Base-by-base conservation (phyloP, 805 yeast genomes). In the Sugiyamaella qingdaonensis region DNA sequence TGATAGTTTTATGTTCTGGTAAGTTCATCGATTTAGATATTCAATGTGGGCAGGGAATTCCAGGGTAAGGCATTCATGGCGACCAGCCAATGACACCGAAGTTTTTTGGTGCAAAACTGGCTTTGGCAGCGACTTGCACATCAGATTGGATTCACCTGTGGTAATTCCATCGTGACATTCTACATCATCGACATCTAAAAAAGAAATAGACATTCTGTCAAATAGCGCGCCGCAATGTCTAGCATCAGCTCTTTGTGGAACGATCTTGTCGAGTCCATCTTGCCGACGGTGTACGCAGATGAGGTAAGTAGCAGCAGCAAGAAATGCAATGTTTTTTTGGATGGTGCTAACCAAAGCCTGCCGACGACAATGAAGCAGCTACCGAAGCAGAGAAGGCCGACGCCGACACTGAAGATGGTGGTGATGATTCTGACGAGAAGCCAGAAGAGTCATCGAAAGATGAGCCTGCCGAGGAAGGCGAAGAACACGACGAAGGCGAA, bases 261-360 rank as follows among this genome's bases (percentile, higher is more conserved):
- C 54, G 95, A 88, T 73, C 74, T 89, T 67, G 85, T 86, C 74
- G 95, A 88, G 68, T 79, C 86, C 56, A 77, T 87, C 60, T 74
- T 81, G 61, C 96, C 96, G 68, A 78, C 87, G 63, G 78, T 78
- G 53, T 83, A 78, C 74, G 97, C 96, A 64, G 96, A 87, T 64
- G 71, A 70, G 49, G 73, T 42, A 14, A 21, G 46, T 42, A 27
- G 19, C 32, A 29, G 14, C 29, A 32, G 18, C 14, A 18, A 18
- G 11, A 10, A 18, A 2, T 10, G 29, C 61, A 53, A 67, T 60
- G 44, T 65, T 59, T 2, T 24, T 37, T 4, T 2, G 19, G n/a
- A 16, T 16, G 13, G 19, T 21, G 16, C 33, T 42, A 42, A 42
- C 46, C 4, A 2, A 11, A 42, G 48, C 36, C 33, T 31, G 36